These are phyloP conservation scores for Colletotrichum tofieldiae DNA, from an alignment of 2,329 filamentous ascomycete genomes.

Conservation along the genomic window DNA sequence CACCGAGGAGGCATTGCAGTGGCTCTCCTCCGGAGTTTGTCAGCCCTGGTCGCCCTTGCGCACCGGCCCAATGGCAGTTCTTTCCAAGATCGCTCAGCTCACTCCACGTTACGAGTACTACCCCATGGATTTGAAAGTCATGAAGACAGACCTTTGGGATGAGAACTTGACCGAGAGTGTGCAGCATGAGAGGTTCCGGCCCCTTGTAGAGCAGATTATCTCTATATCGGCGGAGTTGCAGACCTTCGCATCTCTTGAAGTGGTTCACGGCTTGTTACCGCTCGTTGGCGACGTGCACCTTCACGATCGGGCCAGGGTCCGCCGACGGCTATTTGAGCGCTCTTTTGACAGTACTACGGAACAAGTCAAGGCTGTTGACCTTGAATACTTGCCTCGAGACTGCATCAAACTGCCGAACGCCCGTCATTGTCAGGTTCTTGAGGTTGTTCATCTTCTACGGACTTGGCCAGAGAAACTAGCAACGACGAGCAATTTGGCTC, in stretches of 20 bases:
- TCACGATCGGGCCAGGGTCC: slow-evolving; percentile 43
- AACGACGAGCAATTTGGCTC: slow-evolving; percentile 39
- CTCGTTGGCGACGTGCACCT: slow-evolving; percentile 44
- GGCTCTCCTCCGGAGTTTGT: slow-evolving; percentile 64
- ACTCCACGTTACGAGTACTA: slow-evolving; percentile 54
- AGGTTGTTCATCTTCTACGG: slow-evolving; percentile 43
- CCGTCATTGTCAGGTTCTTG: slow-evolving; percentile 42
- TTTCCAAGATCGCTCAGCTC: slow-evolving; percentile 49
- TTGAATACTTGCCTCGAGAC: slow-evolving; percentile 45
- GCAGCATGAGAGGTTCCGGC: slow-evolving; percentile 57
- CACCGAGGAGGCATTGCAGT: slow-evolving; percentile 70
- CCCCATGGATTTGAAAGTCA: slow-evolving; percentile 50
- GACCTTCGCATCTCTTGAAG: slow-evolving; percentile 41
- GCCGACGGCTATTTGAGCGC: slow-evolving; percentile 35
- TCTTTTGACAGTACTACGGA: slow-evolving; percentile 46
- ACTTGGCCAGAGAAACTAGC: slow-evolving; percentile 42
- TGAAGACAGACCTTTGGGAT: slow-evolving; percentile 57
- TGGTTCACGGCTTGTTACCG: slow-evolving; percentile 36
- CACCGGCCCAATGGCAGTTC: fast-evolving
- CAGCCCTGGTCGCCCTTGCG: slow-evolving; percentile 64
- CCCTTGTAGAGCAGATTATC: slow-evolving; percentile 50
- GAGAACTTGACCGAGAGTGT: slow-evolving; percentile 49
- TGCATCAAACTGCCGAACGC: slow-evolving; percentile 27
- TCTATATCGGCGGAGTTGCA: slow-evolving; percentile 50
- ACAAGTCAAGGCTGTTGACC: neutral